Conservation (phyloP, 2,329 filamentous ascomycete genomes). For the Penicillium occitanis region DNA sequence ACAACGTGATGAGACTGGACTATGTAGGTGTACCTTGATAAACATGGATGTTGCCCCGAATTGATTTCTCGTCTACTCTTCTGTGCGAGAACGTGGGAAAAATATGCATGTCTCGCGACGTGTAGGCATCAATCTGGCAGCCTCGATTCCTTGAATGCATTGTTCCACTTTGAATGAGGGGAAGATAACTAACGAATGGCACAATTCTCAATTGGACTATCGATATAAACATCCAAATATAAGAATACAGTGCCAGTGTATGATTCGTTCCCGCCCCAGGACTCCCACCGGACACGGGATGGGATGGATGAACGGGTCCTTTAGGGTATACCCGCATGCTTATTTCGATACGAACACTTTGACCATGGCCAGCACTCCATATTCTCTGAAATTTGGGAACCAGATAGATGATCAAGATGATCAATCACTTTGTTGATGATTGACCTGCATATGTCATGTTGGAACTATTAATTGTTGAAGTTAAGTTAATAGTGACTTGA, state of each 20-base stretch:
- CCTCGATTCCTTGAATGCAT: background rate
- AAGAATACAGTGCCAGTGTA: background rate
- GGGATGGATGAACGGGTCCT: background rate
- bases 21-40: background rate
- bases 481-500: background rate
- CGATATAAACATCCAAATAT: background rate
- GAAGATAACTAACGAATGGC: background rate
- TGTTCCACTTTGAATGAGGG: background rate
- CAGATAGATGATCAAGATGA: background rate
- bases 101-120: constrained; percentile 3
- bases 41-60: background rate
- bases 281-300: background rate
- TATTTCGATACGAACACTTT: background rate
- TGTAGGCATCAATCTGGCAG: background rate
- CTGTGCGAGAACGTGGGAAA: background rate
- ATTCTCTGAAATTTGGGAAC: background rate
- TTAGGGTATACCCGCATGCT: constrained; percentile 17
- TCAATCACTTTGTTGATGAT: background rate
- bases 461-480: background rate
- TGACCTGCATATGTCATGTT: background rate
- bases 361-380: background rate
- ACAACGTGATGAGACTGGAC: background rate
- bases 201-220: background rate
- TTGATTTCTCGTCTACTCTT: background rate
- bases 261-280: background rate